These are phyloP conservation scores for Russula emetica DNA, from an alignment of 768 basidiomycete genomes.

Conservation along the genomic window DNA sequence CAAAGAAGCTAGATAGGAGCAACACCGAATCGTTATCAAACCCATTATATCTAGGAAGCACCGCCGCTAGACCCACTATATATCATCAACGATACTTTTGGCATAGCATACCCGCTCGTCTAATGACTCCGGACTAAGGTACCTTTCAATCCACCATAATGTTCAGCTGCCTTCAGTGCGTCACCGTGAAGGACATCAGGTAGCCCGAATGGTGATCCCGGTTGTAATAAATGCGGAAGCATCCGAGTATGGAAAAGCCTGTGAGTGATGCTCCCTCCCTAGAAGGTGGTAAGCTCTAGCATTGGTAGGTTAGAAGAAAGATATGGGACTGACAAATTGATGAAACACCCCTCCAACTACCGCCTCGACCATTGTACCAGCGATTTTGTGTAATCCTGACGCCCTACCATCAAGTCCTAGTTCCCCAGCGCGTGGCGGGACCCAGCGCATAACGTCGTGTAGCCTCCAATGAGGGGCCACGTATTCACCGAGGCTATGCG, in stretches of 20 bases:
- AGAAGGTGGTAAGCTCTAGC: background rate
- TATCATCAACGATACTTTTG: conserved; percentile 15
- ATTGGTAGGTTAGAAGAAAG: background rate
- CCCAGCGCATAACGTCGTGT: conserved; percentile 69
- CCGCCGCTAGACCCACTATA: conserved; percentile 1
- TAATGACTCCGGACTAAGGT: conserved; percentile 12
- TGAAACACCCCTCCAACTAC: conserved; percentile 72
- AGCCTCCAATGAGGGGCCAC: conserved; percentile 74
- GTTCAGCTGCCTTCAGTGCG: conserved; percentile 41
- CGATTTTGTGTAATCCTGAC: conserved; percentile 71
- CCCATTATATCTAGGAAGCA: background rate
- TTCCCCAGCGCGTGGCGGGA: conserved; percentile 30
- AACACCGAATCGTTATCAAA: background rate
- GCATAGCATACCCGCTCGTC: conserved; percentile 5
- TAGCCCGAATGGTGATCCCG: conserved; percentile 32
- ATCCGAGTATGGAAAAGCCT: conserved; percentile 43
- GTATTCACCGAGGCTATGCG: conserved; percentile 67
- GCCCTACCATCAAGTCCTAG: conserved; percentile 36
- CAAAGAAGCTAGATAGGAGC: background rate
- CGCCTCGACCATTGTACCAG: conserved; percentile 72
- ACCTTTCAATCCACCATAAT: conserved; percentile 47
- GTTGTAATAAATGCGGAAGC: conserved; percentile 37
- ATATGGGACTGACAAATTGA: conserved; percentile 62
- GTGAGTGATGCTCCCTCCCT: conserved; percentile 42
- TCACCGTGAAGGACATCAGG: conserved; percentile 47